Evolutionary conservation across 441 rosid species (phyloP), one percentile per base, ranked within the genome.

Genomic region (Jatropha multifida): DNA sequence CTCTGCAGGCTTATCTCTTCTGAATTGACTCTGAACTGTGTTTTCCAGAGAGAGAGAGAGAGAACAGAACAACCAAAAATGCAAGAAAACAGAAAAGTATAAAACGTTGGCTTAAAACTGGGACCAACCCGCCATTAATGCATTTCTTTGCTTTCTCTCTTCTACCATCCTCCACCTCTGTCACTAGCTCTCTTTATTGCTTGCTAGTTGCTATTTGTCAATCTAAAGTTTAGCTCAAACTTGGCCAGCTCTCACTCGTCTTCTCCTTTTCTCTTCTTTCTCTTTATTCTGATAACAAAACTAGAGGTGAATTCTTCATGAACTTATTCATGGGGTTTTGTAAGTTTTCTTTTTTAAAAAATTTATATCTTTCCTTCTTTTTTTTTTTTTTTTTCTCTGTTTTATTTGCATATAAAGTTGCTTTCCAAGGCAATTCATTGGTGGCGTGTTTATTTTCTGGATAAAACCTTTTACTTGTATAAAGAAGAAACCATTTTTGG

Each of bases 61-160:
- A 20, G 7, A 52, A 6, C 52, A 13, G 46, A 4, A 1, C 23
- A 27, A 42, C 3, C 37, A 48, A 10, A 4, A 32, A 32, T 32
- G 55, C 15, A 55, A 55, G 11, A 5, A 42, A 27, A 41, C 3
- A 5, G 55, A 37, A 41, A 26, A 59, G 46, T 58, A 63, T 66
- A 68, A 71, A 75, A 37, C 27, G 73, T 52, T 74, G 58, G 78
- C 71, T 79, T 26, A 27, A 73, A 76, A 74, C 52, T 69, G 82
- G 90, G 79, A 42, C 80, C 83, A 74, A 72, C 78, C 79, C 85
- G 85, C 82, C 87, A 84, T 85, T 79, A 85, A 83, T 85, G 83
- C 85, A 42, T 58, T 78, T 76, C 85, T 65, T 48, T 84, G 68
- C 80, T 79, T 60, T 73, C 80, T 65, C 17, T 68, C 46, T 17